phyloP scores from a whole-genome alignment of 2,329 filamentous ascomycete genomes.

The Colletotrichum sidae region DNA sequence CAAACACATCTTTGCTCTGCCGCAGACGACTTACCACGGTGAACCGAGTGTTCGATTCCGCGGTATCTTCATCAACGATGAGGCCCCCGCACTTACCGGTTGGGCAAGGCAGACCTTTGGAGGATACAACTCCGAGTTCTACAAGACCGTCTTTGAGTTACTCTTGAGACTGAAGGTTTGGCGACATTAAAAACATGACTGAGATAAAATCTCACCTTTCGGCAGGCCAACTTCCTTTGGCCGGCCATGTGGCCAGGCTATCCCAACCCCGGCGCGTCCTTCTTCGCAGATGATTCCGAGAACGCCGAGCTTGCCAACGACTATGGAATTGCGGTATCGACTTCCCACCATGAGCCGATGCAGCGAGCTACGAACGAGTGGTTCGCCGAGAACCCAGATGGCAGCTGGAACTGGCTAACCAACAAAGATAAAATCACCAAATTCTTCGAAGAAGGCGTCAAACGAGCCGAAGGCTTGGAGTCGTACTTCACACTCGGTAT shows the following conservation, averaged over 20 bases:
- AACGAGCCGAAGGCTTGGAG: conserved; percentile 66
- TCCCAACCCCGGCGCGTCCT: conserved; percentile 62
- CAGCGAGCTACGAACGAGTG: conserved; percentile 66
- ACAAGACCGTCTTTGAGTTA: conserved; percentile 72
- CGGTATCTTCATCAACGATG: conserved; percentile 73
- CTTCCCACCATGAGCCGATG: conserved; percentile 75
- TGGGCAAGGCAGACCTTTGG: conserved; percentile 65
- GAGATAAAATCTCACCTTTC: neutral
- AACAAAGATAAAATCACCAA: conserved; percentile 66
- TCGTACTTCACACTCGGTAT: conserved; percentile 70
- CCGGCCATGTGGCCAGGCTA: conserved; percentile 72
- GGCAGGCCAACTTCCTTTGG: conserved; percentile 74
- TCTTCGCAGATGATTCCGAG: conserved; percentile 70
- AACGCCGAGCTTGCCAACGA: conserved; percentile 70
- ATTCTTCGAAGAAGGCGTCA: conserved; percentile 68
- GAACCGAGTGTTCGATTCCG: conserved; percentile 69
- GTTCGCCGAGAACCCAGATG: conserved; percentile 53
- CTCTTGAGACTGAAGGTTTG: conserved; percentile 62
- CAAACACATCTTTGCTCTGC: conserved; percentile 60
- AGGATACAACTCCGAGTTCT: conserved; percentile 68
- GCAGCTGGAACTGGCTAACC: conserved; percentile 70
- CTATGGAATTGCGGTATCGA: conserved; percentile 73
- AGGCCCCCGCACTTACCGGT: conserved; percentile 67
- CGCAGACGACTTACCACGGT: conserved; percentile 58
- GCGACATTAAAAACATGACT: neutral